Evolutionary conservation across 441 rosid species (phyloP), one percentile per base, ranked within the genome.

Genomic region (Mallotus repandus): DNA sequence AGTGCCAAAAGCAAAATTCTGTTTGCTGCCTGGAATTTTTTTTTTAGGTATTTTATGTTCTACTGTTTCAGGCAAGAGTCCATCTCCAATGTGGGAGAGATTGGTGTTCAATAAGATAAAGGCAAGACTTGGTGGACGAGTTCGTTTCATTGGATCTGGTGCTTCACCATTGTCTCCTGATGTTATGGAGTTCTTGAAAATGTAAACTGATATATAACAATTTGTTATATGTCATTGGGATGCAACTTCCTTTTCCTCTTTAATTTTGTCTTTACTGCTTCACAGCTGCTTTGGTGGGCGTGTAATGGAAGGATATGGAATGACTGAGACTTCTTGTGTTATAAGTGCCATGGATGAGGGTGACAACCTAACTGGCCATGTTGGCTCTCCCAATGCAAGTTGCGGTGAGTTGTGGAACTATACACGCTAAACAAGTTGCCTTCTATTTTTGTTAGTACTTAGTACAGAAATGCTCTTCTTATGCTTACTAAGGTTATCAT

Each of bases 41-140:
- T 29, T 29, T 29, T 29, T 29, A 1, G 32, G 32, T 67, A 53
- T 66, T 77, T 46, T 13, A 13, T 55, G 12, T 65, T 56, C 50
- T 52, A 59, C 61, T 77, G 65, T 58, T 81, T 60, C 87, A 94
- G 99, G 99, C 68, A 94, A 82, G 88, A 93, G 80, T 80, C 86
- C 99, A 43, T 96, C 99, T 82, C 98, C 99, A 61, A 88, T 96
- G 86, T 96, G 99, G 99, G 99, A 94, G 79, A 89, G 92, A 81
- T 80, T 96, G 89, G 98, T 96, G 65, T 96, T 96, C 85, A 92
- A 96, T 86, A 94, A 94, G 85, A 91, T 96, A 78, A 89, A 76
- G 74, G 97, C 83, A 64, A 92, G 82, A 81, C 98, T 96, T 66
- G 99, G 99, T 74, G 99, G 99, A 52, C 89, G 95, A 68, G 97